Percentiles rank a stretch among this genome's conserved stretches.
phyloP scores from a whole-genome alignment of 1,139 yeast genomes.

The Candida pseudocylindracea region DNA sequence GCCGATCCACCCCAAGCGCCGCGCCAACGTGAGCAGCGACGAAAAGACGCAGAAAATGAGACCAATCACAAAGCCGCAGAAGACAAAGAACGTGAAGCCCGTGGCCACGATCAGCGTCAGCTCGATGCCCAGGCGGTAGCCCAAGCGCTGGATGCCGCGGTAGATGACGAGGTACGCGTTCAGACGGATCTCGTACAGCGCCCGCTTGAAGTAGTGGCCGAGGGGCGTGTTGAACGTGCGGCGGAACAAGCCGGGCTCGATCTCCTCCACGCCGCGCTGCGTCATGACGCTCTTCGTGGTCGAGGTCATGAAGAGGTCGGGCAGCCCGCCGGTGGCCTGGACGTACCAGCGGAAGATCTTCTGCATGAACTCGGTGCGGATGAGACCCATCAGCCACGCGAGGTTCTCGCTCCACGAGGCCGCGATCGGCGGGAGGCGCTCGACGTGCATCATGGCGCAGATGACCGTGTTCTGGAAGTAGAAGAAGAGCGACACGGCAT shows the following conservation, averaged over 20 bases:
- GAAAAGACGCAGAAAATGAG: conserved; percentile 29
- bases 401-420: conserved; percentile 63
- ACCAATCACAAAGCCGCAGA: conserved; percentile 33
- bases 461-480: conserved; percentile 64
- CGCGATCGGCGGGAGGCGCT: conserved; percentile 58
- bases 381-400: conserved; percentile 76
- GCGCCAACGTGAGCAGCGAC: conserved; percentile 22
- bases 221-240: conserved; percentile 1
- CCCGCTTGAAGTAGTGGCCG: conserved; percentile 5
- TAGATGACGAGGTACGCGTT: conserved; percentile 32
- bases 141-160: conserved; percentile 60
- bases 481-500: conserved; percentile 47
- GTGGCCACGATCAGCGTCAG: conserved; percentile 54
- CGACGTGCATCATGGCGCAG: conserved; percentile 51
- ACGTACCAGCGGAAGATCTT: conserved; percentile 63
- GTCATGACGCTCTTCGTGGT: conserved; percentile 39
- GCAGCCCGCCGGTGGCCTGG: conserved; percentile 59
- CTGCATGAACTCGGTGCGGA: conserved; percentile 48
- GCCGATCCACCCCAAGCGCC: conserved; percentile 19
- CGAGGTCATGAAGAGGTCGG: conserved; percentile 34
- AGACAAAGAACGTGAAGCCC: conserved; percentile 51
- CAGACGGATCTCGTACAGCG: conserved; percentile 12
- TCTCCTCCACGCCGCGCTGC: conserved; percentile 27
- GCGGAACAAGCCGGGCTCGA: conserved; percentile 3
- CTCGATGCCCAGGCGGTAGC: conserved; percentile 44